Percentiles rank a stretch among this genome's conserved stretches.
phyloP scores from a whole-genome alignment of 208 protist species.

The Leishmania amazonensis region DNA sequence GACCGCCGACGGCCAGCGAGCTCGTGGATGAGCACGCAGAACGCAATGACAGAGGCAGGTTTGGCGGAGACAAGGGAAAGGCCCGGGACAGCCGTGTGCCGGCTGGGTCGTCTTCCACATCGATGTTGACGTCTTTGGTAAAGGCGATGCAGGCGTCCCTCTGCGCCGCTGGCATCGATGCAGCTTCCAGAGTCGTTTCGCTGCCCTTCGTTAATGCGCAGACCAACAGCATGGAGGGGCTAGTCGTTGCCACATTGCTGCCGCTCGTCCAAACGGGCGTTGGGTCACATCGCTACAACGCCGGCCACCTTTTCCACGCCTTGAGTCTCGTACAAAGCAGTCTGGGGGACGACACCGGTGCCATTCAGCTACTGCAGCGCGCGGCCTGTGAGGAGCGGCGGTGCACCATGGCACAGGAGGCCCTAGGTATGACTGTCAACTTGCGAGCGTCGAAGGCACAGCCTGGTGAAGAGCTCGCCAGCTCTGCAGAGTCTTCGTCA shows the following conservation, averaged over 20 bases:
- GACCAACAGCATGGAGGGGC: constrained; percentile 39
- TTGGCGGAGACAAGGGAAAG: not conserved
- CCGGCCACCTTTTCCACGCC: constrained; percentile 60
- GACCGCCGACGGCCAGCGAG: not conserved
- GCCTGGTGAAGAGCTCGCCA: not conserved
- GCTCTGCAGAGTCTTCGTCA: not conserved
- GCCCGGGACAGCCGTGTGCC: not conserved
- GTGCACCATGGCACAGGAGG: constrained; percentile 11
- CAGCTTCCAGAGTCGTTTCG: constrained; percentile 29
- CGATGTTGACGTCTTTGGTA: constrained; percentile 26
- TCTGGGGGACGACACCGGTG: constrained; percentile 52
- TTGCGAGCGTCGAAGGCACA: not conserved
- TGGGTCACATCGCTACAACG: constrained; percentile 43
- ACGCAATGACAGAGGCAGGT: not conserved
- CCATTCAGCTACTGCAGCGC: constrained; percentile 49
- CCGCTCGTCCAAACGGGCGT: constrained; percentile 29
- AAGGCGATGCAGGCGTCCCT: constrained; percentile 60
- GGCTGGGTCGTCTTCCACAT: not conserved
- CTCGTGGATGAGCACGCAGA: not conserved
- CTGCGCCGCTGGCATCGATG: constrained; percentile 31
- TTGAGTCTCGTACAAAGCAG: constrained; percentile 73
- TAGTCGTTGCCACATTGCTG: constrained; percentile 44
- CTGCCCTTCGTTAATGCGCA: constrained; percentile 68
- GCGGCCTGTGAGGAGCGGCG: constrained; percentile 33
- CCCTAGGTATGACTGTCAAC: not conserved